Conservation (phyloP, 345 rosid genomes). For the Crucihimalaya himalaica region DNA sequence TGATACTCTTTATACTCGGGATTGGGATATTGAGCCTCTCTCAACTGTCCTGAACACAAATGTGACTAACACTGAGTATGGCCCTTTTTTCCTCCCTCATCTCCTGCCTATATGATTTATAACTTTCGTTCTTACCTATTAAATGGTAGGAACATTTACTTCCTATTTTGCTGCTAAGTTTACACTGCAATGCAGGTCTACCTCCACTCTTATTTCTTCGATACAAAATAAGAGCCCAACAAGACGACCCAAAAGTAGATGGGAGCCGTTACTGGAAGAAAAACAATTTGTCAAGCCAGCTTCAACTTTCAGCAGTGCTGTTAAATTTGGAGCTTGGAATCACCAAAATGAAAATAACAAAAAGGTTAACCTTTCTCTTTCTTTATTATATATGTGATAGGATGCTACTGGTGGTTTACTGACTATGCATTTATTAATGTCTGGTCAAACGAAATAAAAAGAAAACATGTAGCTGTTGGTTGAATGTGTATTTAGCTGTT, state of each 20-base stretch:
- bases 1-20: conserved; percentile 65
- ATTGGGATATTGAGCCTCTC: conserved; percentile 90
- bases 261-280: conserved; percentile 92
- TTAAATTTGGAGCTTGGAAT: conserved; percentile 63
- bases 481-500: conserved; percentile 24
- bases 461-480: conserved; percentile 1
- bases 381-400: conserved; percentile 22
- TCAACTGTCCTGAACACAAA: conserved; percentile 55
- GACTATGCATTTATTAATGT: conserved; percentile 6
- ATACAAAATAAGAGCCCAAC: conserved; percentile 64
- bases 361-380: conserved; percentile 50
- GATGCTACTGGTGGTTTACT: background rate
- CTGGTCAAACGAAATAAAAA: conserved; percentile 10
- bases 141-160: conserved; percentile 17
- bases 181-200: conserved; percentile 40
- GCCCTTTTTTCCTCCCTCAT: conserved; percentile 22
- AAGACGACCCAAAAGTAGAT: conserved; percentile 85
- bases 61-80: conserved; percentile 58
- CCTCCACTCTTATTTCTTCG: conserved; percentile 43
- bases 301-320: conserved; percentile 43
- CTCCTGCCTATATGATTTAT: background rate
- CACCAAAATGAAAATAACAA: conserved; percentile 51
- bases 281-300: conserved; percentile 54
- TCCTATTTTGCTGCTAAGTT: conserved; percentile 24
- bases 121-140: conserved; percentile 19